A percentile compares a stretch with the other conserved stretches of the same genome.
These are phyloP conservation scores for Parasitella parasitica DNA, from an alignment of 371 early-diverging fungal species.

Conservation along the genomic window DNA sequence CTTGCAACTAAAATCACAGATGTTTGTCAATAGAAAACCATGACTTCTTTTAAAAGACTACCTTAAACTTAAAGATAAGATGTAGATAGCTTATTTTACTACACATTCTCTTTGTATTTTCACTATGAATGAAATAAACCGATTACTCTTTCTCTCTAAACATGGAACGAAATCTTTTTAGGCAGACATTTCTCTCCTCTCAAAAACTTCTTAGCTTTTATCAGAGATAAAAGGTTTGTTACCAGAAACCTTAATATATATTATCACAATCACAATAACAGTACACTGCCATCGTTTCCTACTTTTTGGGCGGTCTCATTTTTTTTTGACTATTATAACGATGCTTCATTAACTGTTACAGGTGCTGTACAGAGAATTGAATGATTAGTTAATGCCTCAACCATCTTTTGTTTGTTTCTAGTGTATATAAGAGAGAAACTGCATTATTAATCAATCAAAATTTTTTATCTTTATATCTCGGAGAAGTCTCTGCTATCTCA, in stretches of 20 bases:
- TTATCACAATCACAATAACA: slow-evolving; percentile 9
- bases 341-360: slow-evolving; percentile 31
- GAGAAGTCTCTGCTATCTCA: not conserved
- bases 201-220: no score
- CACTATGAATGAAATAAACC: no score
- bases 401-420: not conserved
- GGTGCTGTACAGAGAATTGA: slow-evolving; percentile 40
- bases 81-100: no score
- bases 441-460: not conserved
- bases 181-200: no score
- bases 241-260: not conserved
- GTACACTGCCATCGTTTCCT: slow-evolving; percentile 41
- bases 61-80: no score
- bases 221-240: no score
- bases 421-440: not conserved
- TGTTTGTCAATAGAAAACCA: no score
- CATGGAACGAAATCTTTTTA: no score
- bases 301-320: slow-evolving; percentile 26
- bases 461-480: not conserved
- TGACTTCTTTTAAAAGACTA: no score
- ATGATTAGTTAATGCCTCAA: slow-evolving; percentile 12
- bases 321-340: slow-evolving; percentile 25
- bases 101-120: no score
- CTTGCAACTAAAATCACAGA: no score
- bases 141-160: no score